Evolutionary conservation across 805 yeast genomes (phyloP).

Genomic region (Candida fluviatilis): DNA sequence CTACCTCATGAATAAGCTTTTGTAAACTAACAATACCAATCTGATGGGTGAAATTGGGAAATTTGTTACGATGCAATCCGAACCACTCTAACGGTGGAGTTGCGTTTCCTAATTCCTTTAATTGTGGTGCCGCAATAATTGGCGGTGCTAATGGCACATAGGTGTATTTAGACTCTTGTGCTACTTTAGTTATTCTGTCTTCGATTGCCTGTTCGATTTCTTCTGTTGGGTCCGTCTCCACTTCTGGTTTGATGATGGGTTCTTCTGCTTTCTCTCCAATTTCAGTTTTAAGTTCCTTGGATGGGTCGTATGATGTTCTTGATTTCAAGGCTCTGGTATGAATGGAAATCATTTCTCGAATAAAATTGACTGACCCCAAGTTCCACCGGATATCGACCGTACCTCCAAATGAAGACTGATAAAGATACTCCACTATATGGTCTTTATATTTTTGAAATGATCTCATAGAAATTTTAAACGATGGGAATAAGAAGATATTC

Average conservation of each 20-base stretch:
- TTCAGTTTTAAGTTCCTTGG: conserved; percentile 13
- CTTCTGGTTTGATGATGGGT: conserved; percentile 4
- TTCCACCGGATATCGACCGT: conserved; percentile 93
- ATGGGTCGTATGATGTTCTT: conserved; percentile 36
- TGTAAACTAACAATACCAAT: conserved; percentile 70
- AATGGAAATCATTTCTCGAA: conserved; percentile 87
- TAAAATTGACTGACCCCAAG: conserved; percentile 83
- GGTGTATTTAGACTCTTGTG: conserved; percentile 37
- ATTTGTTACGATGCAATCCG: conserved; percentile 81
- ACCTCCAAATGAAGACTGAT: conserved; percentile 76
- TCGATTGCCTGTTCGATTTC: conserved; percentile 35
- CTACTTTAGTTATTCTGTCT: conserved; percentile 34
- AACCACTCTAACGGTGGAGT: conserved; percentile 99
- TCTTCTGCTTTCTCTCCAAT: conserved; percentile 3
- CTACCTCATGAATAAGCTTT: conserved; percentile 67
- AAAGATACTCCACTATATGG: conserved; percentile 60
- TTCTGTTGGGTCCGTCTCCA: conserved; percentile 17
- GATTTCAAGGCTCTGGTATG: conserved; percentile 72
- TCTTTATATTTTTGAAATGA: conserved; percentile 57
- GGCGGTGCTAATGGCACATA: conserved; percentile 74
- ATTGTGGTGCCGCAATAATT: conserved; percentile 80
- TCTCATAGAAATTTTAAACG: conserved; percentile 69
- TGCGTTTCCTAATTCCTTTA: conserved; percentile 90
- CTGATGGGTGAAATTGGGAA: conserved; percentile 87
- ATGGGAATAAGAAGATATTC: conserved; percentile 73